Evolutionary conservation across 441 rosid species (phyloP), one percentile per base, ranked within the genome.

Genomic region (Pelargonium myrrhifolium): DNA sequence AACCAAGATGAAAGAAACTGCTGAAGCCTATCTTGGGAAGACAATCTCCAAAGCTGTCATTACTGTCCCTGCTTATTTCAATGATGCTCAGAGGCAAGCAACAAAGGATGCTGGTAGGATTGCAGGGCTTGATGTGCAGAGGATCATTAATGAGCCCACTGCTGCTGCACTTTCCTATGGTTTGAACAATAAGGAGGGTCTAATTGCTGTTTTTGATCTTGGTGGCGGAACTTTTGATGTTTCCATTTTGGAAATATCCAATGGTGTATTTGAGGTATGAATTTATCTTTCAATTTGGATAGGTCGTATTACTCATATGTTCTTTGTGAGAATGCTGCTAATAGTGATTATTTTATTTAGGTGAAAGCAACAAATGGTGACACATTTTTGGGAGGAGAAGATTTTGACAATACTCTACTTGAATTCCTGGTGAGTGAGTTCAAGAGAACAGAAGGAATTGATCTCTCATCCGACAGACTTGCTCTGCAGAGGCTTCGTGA

Each of bases 321-420:
- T n/a, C n/a, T n/a, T n/a, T n/a, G n/a, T n/a, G n/a, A n/a, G n/a
- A n/a, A n/a, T n/a, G n/a, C n/a, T n/a, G n/a, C n/a, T n/a, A n/a
- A n/a, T n/a, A n/a, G n/a, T n/a, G n/a, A n/a, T n/a, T n/a, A n/a
- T n/a, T n/a, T n/a, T n/a, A n/a, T 75, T 8, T 67, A 93, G 98
- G 97, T 93, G 65, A 90, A 93, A 90, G 96, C 98, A 42, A 93
- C 97, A 31, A 93, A 93, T 73, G 98, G 98, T 9, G 98, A 93
- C 74, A 93, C 98, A 10, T 93, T 90, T 77, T 78, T 93, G 84
- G 97, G 98, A 67, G 98, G 98, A 72, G 98, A 93, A 74, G 98
- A 90, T 72, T 93, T 93, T 68, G 98, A 93, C 71, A 93, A 93
- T 74, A 78, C 93, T 20, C 56, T 93, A 75, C 65, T 93, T 45